These are phyloP conservation scores for Aspergillus candidus DNA, from an alignment of 2,329 filamentous ascomycete species.

Conservation along the genomic window DNA sequence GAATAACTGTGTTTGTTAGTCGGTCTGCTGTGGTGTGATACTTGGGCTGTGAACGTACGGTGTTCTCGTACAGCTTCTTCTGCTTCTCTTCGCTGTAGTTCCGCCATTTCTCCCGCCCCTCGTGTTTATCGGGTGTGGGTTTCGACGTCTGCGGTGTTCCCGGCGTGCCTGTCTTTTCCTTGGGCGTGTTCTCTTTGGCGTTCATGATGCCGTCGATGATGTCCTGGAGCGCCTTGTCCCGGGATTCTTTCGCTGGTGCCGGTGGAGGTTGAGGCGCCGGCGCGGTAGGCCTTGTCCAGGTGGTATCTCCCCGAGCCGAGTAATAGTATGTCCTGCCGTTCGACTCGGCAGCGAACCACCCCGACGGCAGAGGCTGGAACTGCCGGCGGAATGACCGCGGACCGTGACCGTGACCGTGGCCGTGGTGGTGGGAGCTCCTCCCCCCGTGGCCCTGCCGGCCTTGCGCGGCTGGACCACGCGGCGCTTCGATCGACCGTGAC, in stretches of 20 bases:
- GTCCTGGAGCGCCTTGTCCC: slow-evolving; percentile 71
- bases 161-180: slow-evolving; percentile 49
- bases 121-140: slow-evolving; percentile 45
- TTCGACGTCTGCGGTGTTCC: slow-evolving; percentile 60
- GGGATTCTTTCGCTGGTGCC: slow-evolving; percentile 58
- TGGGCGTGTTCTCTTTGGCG: slow-evolving; percentile 52
- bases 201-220: slow-evolving; percentile 81
- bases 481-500: slow-evolving; percentile 42
- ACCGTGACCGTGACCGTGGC: slow-evolving; percentile 47
- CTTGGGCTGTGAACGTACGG: slow-evolving; percentile 52
- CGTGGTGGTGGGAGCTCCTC: slow-evolving; percentile 54
- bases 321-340: slow-evolving; percentile 81
- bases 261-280: slow-evolving; percentile 59
- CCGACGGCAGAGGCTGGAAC: slow-evolving; percentile 62
- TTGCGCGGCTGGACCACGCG: slow-evolving; percentile 37
- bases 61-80: slow-evolving; percentile 92
- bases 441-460: slow-evolving; percentile 52
- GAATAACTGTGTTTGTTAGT: slow-evolving; percentile 55
- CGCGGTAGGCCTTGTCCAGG: slow-evolving; percentile 71
- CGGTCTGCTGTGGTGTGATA: background rate
- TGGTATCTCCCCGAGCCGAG: slow-evolving; percentile 67
- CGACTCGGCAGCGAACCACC: slow-evolving; percentile 76
- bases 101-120: slow-evolving; percentile 45
- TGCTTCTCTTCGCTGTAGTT: slow-evolving; percentile 66
- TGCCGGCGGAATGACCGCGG: slow-evolving; percentile 51